phyloP scores from a whole-genome alignment of 805 yeast genomes.

The Hanseniaspora lachancei region DNA sequence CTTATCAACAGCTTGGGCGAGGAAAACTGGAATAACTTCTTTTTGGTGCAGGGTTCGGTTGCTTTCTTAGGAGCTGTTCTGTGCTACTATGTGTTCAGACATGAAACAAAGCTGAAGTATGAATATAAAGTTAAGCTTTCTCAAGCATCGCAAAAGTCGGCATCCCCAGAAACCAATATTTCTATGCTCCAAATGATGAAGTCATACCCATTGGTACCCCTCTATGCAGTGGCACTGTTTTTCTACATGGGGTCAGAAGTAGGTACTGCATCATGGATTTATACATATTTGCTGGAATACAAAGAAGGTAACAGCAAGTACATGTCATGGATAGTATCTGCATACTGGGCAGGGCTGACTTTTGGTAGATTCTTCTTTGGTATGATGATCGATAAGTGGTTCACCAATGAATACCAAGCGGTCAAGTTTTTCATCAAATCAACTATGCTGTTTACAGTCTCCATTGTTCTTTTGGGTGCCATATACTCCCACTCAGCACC shows the following conservation, averaged over 20 bases:
- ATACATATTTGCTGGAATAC: constrained; percentile 45
- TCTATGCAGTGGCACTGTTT: constrained; percentile 41
- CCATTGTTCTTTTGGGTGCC: constrained; percentile 21
- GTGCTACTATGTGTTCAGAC: constrained; percentile 34
- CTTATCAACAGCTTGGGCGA: constrained; percentile 36
- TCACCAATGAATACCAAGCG: constrained; percentile 33
- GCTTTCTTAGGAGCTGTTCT: constrained; percentile 25
- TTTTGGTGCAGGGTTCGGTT: constrained; percentile 27
- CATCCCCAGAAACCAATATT: neutral
- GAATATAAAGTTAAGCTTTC: constrained; percentile 18
- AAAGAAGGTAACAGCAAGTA: constrained; percentile 35
- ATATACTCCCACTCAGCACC: constrained; percentile 15
- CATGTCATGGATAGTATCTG: constrained; percentile 53
- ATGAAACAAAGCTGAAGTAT: constrained; percentile 31
- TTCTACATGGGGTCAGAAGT: constrained; percentile 61
- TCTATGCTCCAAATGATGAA: constrained; percentile 16
- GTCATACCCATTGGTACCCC: constrained; percentile 32
- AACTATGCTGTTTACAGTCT: constrained; percentile 27
- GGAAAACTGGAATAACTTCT: constrained; percentile 24
- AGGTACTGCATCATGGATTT: constrained; percentile 57
- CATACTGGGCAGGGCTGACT: constrained; percentile 62
- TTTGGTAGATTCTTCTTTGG: constrained; percentile 49
- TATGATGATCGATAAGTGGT: constrained; percentile 37
- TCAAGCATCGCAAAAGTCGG: constrained; percentile 16
- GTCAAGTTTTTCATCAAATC: constrained; percentile 26